These are phyloP conservation scores for Trichophyton simii DNA, from an alignment of 2,329 filamentous ascomycete species.

Conservation along the genomic window DNA sequence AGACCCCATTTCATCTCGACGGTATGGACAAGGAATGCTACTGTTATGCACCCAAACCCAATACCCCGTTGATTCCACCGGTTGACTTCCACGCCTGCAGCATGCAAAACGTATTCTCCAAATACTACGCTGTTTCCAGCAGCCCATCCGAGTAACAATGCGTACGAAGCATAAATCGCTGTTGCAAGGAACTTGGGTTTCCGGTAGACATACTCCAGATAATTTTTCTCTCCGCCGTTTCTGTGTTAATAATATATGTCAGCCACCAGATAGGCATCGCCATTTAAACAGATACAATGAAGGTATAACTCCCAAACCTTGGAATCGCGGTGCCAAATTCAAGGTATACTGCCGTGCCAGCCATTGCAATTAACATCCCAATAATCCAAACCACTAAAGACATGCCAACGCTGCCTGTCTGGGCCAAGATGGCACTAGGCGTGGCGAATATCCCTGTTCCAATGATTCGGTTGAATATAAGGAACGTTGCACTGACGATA, in stretches of 20 bases:
- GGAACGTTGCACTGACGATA: constrained; percentile 30
- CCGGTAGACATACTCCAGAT: constrained; percentile 42
- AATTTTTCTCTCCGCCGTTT: constrained; percentile 43
- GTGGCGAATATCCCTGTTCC: constrained; percentile 41
- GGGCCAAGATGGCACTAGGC: constrained; percentile 33
- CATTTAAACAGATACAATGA: background rate
- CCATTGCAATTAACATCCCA: constrained; percentile 37
- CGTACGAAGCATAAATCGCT: constrained; percentile 42
- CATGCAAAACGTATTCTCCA: constrained; percentile 41
- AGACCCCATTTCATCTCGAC: constrained; percentile 37
- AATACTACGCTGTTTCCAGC: constrained; percentile 42
- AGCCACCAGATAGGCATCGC: background rate
- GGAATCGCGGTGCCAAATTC: constrained; percentile 42
- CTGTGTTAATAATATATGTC: constrained; percentile 15
- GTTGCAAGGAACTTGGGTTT: constrained; percentile 42
- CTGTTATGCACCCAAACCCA: constrained; percentile 36
- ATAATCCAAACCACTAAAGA: constrained; percentile 40
- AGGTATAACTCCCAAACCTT: constrained; percentile 18
- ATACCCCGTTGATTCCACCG: constrained; percentile 41
- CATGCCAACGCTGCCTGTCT: constrained; percentile 36
- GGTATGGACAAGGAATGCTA: constrained; percentile 38
- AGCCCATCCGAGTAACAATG: constrained; percentile 40
- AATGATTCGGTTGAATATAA: constrained; percentile 39
- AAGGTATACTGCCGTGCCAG: constrained; percentile 34
- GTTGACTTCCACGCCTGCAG: constrained; percentile 29